These are phyloP conservation scores for Globisporangium paroecandrum DNA, from an alignment of 352 stramenopile species.

Conservation along the genomic window DNA sequence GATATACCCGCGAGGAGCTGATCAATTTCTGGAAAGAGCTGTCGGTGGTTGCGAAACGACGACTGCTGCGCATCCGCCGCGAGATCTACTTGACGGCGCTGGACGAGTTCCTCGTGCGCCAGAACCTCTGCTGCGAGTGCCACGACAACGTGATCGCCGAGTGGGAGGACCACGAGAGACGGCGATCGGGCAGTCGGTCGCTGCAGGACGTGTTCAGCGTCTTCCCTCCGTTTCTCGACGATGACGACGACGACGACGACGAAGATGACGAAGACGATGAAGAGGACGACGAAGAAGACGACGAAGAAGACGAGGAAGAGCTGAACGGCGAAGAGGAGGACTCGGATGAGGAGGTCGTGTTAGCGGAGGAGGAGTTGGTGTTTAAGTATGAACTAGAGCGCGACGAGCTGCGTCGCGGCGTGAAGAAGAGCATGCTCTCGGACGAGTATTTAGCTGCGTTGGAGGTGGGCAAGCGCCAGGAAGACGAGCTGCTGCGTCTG, in stretches of 20 bases:
- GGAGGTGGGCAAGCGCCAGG: constrained; percentile 60
- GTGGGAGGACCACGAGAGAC: constrained; percentile 75
- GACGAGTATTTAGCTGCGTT: constrained; percentile 65
- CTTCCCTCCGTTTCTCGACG: constrained; percentile 69
- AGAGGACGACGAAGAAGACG: constrained; percentile 49
- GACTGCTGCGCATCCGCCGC: constrained; percentile 67
- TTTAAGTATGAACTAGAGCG: constrained; percentile 74
- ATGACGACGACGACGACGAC: constrained; percentile 63
- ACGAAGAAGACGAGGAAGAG: constrained; percentile 34
- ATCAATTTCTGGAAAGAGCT: constrained; percentile 83
- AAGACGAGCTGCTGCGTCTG: constrained; percentile 68
- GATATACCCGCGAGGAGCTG: constrained; percentile 68
- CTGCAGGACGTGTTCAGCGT: constrained; percentile 75
- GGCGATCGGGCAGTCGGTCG: constrained; percentile 59
- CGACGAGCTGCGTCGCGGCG: constrained; percentile 28
- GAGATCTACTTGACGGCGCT: constrained; percentile 66
- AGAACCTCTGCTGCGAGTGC: constrained; percentile 80
- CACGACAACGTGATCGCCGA: constrained; percentile 82
- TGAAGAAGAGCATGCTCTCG: constrained; percentile 39
- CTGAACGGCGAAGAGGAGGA: constrained; percentile 42
- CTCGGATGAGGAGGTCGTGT: constrained; percentile 32
- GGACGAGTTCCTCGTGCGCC: constrained; percentile 70
- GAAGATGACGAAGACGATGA: constrained; percentile 56
- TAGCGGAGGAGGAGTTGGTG: constrained; percentile 61
- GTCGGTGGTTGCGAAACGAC: constrained; percentile 54